Conservation (phyloP, 192 early-diverging fungal genomes). For the Coemansia pectinata region DNA sequence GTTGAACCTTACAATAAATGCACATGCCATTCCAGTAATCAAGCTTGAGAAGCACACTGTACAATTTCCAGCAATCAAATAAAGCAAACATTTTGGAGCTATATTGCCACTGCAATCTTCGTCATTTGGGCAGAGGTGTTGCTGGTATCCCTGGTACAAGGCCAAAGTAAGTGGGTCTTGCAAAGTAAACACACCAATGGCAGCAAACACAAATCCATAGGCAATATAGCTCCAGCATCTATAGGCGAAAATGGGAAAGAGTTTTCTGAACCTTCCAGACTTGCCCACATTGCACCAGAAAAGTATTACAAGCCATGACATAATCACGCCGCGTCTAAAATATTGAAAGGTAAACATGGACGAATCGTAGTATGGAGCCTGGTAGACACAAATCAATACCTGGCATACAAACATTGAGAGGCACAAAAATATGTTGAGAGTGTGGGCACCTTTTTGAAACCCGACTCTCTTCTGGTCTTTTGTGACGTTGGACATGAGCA, state of each 20-base stretch:
- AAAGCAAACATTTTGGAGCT: neutral
- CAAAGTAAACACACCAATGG: neutral
- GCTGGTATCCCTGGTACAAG: neutral
- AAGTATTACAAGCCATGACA: neutral
- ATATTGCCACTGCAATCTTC: neutral
- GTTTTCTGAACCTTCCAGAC: neutral
- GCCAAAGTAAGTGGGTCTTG: neutral
- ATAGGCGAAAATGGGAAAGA: neutral
- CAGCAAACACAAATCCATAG: constrained; percentile 1
- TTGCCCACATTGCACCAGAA: neutral
- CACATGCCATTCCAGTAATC: neutral
- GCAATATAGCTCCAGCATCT: neutral
- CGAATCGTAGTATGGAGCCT: neutral
- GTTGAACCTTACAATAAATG: neutral
- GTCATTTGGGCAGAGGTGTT: neutral
- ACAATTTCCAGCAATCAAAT: neutral
- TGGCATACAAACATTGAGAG: neutral
- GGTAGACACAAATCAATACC: neutral
- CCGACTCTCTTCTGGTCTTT: neutral
- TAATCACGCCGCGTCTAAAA: neutral
- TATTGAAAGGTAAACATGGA: neutral
- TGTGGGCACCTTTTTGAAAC: neutral
- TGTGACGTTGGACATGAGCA: neutral
- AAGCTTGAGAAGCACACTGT: neutral
- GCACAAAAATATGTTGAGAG: neutral